Conservation (phyloP, 2,329 filamentous ascomycete species). For the Aspergillus cejpii region DNA sequence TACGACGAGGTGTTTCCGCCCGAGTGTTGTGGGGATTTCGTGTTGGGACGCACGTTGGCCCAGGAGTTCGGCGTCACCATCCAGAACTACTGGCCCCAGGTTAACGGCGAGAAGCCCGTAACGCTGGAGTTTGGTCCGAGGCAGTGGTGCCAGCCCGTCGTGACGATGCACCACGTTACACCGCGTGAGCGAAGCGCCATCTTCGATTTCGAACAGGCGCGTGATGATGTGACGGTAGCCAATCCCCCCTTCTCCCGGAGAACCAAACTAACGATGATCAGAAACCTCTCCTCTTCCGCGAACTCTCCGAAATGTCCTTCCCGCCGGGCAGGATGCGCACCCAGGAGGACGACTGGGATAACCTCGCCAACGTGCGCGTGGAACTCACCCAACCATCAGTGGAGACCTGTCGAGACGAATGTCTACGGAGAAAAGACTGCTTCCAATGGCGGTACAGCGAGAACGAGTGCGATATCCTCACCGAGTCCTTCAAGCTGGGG, state of each 20-base stretch:
- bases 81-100: constrained; percentile 44
- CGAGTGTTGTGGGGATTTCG: constrained; percentile 49
- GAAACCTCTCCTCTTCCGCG: constrained; percentile 44
- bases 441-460: constrained; percentile 29
- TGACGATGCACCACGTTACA: constrained; percentile 53
- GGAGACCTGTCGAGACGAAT: constrained; percentile 48
- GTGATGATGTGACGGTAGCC: constrained; percentile 21
- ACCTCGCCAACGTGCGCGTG: constrained; percentile 44
- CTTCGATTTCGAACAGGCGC: constrained; percentile 50
- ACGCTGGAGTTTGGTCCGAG: constrained; percentile 42
- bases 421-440: constrained; percentile 33
- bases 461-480: constrained; percentile 9
- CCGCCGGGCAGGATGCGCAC: constrained; percentile 36
- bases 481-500: constrained; percentile 10
- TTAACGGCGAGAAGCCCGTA: constrained; percentile 51
- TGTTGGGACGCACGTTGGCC: constrained; percentile 45
- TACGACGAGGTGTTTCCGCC: constrained; percentile 42
- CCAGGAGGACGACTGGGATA: constrained; percentile 48
- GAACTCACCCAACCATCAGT: constrained; percentile 34
- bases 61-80: constrained; percentile 43
- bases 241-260: not conserved
- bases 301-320: constrained; percentile 48
- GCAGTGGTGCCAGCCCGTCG: constrained; percentile 53
- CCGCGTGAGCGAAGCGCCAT: constrained; percentile 47
- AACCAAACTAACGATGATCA: too few relatives aligned